phyloP scores from a whole-genome alignment of 768 basidiomycete species.

The Astraeus odoratus region DNA sequence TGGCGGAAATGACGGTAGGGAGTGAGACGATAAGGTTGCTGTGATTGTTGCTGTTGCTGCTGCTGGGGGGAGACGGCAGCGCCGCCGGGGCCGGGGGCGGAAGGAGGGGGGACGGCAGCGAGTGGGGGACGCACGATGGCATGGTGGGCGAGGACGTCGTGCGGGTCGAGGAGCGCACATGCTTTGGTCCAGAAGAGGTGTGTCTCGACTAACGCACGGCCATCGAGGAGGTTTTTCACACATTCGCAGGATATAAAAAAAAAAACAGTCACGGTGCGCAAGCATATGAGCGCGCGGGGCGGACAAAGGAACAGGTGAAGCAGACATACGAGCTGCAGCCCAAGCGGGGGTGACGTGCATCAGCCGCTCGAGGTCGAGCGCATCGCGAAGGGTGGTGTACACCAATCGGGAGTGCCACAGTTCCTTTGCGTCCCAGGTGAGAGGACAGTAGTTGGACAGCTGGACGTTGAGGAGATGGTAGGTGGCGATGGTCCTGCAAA shows the following conservation, averaged over 20 bases:
- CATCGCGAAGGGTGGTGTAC: constrained; percentile 57
- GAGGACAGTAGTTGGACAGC: constrained; percentile 39
- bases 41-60: constrained; percentile 21
- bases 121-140: constrained; percentile 39
- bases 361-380: constrained; percentile 49
- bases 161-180: constrained; percentile 53
- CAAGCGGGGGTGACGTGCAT: constrained; percentile 60
- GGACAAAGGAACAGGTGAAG: background rate
- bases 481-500: constrained; percentile 30
- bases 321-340: constrained; percentile 53
- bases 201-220: constrained; percentile 43
- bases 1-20: constrained; percentile 59
- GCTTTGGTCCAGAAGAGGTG: constrained; percentile 71
- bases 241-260: constrained; percentile 10
- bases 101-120: too few relatives aligned
- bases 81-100: constrained; percentile 12
- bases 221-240: background rate
- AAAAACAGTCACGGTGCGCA: too few relatives aligned
- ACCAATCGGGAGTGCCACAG: constrained; percentile 58
- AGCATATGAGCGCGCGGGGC: constrained; percentile 8
- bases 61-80: constrained; percentile 31
- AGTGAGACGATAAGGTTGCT: constrained; percentile 34
- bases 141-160: constrained; percentile 45
- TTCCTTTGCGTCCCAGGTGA: constrained; percentile 41
- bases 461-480: constrained; percentile 48